These are phyloP conservation scores for Colletotrichum sp. DNA, from an alignment of 2,329 filamentous ascomycete species.

Conservation along the genomic window DNA sequence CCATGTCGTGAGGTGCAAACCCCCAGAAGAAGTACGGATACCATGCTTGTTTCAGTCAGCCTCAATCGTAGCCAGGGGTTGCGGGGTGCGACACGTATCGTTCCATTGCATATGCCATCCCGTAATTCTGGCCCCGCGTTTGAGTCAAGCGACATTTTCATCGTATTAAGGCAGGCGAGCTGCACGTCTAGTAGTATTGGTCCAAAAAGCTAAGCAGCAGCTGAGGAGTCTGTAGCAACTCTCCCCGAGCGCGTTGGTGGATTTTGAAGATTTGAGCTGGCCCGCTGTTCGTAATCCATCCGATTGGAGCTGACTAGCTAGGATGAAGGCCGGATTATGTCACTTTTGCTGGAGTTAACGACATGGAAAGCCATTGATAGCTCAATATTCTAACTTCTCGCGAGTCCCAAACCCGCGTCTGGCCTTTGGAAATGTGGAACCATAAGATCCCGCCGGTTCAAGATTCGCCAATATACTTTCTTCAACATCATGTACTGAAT, in stretches of 20 bases:
- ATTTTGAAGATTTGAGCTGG: not conserved
- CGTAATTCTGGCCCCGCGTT: not conserved
- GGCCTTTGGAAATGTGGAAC: not conserved
- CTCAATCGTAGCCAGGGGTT: not conserved
- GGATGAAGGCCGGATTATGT: rapidly evolving
- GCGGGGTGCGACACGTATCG: not conserved
- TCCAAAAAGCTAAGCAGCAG: not conserved
- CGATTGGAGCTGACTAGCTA: rapidly evolving
- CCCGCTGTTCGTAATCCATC: not conserved
- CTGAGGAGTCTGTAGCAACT: not conserved
- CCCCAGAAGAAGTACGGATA: not conserved
- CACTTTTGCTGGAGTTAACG: not conserved
- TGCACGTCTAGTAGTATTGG: not conserved
- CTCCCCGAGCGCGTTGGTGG: not conserved
- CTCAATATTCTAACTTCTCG: not conserved
- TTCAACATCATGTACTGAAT: not conserved
- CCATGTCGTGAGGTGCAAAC: not conserved
- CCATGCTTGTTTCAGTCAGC: not conserved
- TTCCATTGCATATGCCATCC: not conserved
- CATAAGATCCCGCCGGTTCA: not conserved
- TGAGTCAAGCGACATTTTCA: not conserved
- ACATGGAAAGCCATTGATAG: not conserved
- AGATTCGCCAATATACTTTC: not conserved
- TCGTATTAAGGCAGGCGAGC: not conserved
- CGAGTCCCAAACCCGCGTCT: not conserved